Percentiles rank a stretch among this genome's conserved stretches.
Evolutionary conservation across 441 rosid genomes (phyloP).

Genomic region (Corymbia citriodora): DNA sequence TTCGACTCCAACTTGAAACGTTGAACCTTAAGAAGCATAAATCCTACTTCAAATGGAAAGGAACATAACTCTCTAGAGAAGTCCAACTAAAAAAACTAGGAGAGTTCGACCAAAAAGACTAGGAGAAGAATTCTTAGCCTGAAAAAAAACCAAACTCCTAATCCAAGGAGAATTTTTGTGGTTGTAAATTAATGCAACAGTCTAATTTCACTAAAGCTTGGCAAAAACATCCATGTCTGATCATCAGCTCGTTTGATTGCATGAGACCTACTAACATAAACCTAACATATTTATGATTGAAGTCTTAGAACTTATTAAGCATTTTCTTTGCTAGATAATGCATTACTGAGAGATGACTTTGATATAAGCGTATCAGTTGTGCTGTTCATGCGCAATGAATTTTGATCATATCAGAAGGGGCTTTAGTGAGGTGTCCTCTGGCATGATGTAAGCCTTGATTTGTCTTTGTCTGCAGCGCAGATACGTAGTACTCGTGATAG

Average conservation of each 20-base stretch:
- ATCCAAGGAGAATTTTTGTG: background rate
- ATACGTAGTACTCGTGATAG: background rate
- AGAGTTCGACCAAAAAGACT: background rate
- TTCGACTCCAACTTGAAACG: background rate
- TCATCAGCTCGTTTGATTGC: background rate
- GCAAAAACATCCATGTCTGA: background rate
- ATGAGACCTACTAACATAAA: background rate
- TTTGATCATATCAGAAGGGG: background rate
- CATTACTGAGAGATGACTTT: background rate
- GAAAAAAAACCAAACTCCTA: background rate
- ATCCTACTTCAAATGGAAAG: background rate
- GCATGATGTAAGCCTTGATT: background rate
- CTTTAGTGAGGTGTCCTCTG: background rate
- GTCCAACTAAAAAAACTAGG: too few species aligned
- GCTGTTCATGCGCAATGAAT: background rate
- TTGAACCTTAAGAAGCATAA: background rate
- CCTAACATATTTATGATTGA: background rate
- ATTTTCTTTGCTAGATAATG: background rate
- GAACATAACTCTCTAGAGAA: background rate
- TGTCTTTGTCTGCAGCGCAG: background rate
- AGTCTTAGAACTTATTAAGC: background rate
- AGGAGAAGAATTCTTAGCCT: background rate
- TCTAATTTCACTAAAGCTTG: background rate
- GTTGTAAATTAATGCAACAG: background rate
- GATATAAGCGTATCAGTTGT: background rate